Base-by-base conservation (phyloP, 192 early-diverging fungal genomes). In the Backusella tarrabulga region DNA sequence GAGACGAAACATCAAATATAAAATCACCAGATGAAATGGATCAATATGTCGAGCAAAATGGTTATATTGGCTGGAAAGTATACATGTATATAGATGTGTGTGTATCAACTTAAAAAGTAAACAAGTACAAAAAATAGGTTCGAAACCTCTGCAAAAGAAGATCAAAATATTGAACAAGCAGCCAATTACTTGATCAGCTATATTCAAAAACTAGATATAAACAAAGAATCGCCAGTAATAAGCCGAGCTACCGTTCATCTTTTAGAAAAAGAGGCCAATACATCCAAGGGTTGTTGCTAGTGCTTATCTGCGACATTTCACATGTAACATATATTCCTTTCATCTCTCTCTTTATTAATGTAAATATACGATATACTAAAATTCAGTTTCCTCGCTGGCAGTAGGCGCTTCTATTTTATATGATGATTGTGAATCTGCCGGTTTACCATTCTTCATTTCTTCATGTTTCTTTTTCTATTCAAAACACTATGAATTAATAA, bases 91-190 rank as follows among this genome's bases (percentile, higher is more conserved):
- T 32, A 32, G 32, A 32, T 32, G 2, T 32, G 38, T 38, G 38
- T 40, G 11, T 34, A 29, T 52, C 14, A 56, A 35, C 35, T 46
- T 44, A 14, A 15, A 44, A 73, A 32, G 60, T 36, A 34, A 34
- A 26, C 29, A 32, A n/a, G 23, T 35, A 21, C 69, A 46, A 19
- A 4, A 40, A 44, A 40, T 56, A 88, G 87, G 87, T 90, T 87
- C 73, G 80, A 80, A 26, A 90, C 89, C 15, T 90, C 89, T 12
- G 89, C 89, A 34, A 90, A 90, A 60, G 88, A 89, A 26, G 87
- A 90, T 42, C 85, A 44, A 67, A 90, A 90, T 35, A 85, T 90
- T 79, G 86, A 88, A 19, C 86, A 88, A 50, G 89, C 89, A 4
- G 84, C 85, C 19, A 82, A 73, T 52, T 79, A 84, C 71, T 56